Evolutionary conservation across 2,329 filamentous ascomycete genomes (phyloP).

Genomic region (Colletotrichum echinochloae): DNA sequence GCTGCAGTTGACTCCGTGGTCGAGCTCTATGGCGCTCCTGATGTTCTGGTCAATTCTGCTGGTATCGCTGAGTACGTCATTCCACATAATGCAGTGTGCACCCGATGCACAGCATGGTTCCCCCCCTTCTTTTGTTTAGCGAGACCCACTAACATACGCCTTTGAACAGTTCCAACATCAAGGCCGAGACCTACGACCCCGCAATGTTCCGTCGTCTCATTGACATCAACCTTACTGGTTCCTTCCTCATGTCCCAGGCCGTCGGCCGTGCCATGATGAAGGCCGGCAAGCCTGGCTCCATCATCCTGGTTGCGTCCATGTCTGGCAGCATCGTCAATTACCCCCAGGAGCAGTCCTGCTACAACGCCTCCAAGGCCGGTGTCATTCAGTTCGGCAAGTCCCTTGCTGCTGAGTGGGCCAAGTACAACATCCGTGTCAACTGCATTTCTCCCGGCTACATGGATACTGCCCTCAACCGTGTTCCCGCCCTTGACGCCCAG

Average conservation of each 20-base stretch:
- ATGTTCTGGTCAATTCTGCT: constrained; percentile 83
- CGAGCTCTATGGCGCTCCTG: constrained; percentile 74
- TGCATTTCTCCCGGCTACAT: constrained; percentile 88
- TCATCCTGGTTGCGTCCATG: constrained; percentile 84
- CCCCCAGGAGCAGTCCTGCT: constrained; percentile 84
- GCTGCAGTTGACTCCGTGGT: constrained; percentile 76
- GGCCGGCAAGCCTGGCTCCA: constrained; percentile 76
- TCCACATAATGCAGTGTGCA: constrained; percentile 46
- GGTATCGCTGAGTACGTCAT: constrained; percentile 74
- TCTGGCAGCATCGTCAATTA: constrained; percentile 88
- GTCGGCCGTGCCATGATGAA: constrained; percentile 79
- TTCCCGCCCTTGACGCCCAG: constrained; percentile 81
- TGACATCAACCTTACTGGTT: constrained; percentile 85
- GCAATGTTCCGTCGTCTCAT: constrained; percentile 83
- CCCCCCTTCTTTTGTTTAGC: constrained; percentile 19
- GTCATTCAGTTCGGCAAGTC: constrained; percentile 84
- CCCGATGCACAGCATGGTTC: constrained; percentile 43
- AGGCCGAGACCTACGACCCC: constrained; percentile 80
- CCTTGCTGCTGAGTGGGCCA: constrained; percentile 86
- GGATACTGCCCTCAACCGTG: constrained; percentile 85
- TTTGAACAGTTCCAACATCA: constrained; percentile 74
- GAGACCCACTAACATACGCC: constrained; percentile 28
- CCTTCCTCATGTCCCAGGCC: constrained; percentile 82
- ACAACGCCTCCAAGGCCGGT: constrained; percentile 87
- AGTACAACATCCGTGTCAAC: constrained; percentile 84